These are phyloP conservation scores for Kwoniella dendrophila DNA, from an alignment of 768 basidiomycete genomes.

Conservation along the genomic window DNA sequence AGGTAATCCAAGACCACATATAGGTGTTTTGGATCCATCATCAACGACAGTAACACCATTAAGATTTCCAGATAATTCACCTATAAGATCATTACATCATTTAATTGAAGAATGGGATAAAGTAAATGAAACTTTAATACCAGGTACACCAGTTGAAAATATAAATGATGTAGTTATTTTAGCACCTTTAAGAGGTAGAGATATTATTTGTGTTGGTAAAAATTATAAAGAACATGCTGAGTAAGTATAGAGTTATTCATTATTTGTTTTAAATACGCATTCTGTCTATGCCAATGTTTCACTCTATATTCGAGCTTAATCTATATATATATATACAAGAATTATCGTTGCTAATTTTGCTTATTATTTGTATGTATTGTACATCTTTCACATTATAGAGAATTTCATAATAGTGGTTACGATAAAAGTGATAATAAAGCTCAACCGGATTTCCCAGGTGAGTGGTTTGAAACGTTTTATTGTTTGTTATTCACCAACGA, in stretches of 20 bases:
- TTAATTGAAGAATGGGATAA: slow-evolving; percentile 44
- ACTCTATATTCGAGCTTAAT: no score
- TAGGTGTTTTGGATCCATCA: slow-evolving; percentile 26
- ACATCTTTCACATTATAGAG: slow-evolving; percentile 11
- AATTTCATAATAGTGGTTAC: slow-evolving; percentile 39
- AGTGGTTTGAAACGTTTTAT: slow-evolving; percentile 3
- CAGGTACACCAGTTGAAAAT: slow-evolving; percentile 60
- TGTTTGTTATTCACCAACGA: not conserved
- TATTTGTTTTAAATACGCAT: no score
- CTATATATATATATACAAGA: no score
- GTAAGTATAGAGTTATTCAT: no score
- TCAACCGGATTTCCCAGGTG: slow-evolving; percentile 39
- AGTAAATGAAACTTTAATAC: slow-evolving; percentile 28
- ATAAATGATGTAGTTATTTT: slow-evolving; percentile 36
- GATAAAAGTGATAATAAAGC: slow-evolving; percentile 39
- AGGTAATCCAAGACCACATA: slow-evolving; percentile 19
- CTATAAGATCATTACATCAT: slow-evolving; percentile 25
- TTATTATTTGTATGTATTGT: no score
- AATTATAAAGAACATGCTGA: slow-evolving; percentile 44
- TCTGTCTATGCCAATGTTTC: no score
- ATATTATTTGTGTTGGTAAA: slow-evolving; percentile 49
- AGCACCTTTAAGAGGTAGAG: slow-evolving; percentile 43
- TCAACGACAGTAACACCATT: slow-evolving; percentile 21
- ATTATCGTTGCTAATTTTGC: no score
- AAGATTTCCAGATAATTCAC: slow-evolving; percentile 21